Percentiles rank a stretch among this genome's conserved stretches.
Conservation (phyloP, 352 stramenopile species). For the Globisporangium emineosum region DNA sequence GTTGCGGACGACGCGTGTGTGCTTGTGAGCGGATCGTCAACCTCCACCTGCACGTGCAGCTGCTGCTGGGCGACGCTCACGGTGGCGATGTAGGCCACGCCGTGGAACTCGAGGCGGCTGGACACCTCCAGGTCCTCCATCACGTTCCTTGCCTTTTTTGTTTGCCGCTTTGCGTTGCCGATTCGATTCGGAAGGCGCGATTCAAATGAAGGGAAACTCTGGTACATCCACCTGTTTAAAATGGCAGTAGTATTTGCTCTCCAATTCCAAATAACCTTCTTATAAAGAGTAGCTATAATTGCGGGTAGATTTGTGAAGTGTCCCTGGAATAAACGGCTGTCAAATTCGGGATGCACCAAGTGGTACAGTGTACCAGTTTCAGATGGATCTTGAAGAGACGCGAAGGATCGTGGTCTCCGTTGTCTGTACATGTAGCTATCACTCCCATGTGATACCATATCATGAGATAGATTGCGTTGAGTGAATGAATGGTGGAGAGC, state of each 20-base stretch:
- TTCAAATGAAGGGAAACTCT: background rate
- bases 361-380: background rate
- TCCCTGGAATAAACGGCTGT: background rate
- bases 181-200: background rate
- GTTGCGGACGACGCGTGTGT: background rate
- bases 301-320: background rate
- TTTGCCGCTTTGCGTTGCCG: background rate
- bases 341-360: background rate
- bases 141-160: background rate
- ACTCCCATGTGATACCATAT: too few species aligned
- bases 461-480: too few species aligned
- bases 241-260: too few species aligned
- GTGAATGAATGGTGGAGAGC: too few species aligned
- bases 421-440: too few species aligned
- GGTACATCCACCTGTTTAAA: background rate
- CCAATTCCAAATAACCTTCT: too few species aligned
- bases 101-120: slow-evolving; percentile 64
- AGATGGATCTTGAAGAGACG: slow-evolving; percentile 3
- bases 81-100: slow-evolving; percentile 70
- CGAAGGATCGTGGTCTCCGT: background rate
- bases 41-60: slow-evolving; percentile 69
- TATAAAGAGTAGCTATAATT: background rate
- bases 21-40: slow-evolving; percentile 26
- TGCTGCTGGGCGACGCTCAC: slow-evolving; percentile 52
- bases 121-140: slow-evolving; percentile 60